Conservation (phyloP, 2,329 filamentous ascomycete species). For the Cyanodermella asteris region DNA sequence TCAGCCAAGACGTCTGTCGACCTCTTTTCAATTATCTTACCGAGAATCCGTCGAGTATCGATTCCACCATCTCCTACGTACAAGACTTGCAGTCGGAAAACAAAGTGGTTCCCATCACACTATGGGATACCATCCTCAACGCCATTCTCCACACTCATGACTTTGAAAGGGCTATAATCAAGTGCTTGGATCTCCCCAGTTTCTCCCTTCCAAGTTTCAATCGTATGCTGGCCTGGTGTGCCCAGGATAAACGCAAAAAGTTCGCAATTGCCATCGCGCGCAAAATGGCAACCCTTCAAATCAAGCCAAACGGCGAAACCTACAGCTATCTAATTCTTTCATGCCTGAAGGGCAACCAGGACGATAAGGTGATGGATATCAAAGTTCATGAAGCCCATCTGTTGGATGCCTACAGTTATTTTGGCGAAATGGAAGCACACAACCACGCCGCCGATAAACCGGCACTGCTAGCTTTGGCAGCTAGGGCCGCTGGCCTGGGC, state of each 20-base stretch:
- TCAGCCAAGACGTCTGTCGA: conserved; percentile 38
- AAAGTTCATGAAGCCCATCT: conserved; percentile 14
- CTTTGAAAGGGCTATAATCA: conserved; percentile 30
- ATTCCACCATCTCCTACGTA: conserved; percentile 34
- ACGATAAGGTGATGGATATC: neutral
- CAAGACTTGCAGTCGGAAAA: conserved; percentile 29
- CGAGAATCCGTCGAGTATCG: conserved; percentile 22
- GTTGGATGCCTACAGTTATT: conserved; percentile 26
- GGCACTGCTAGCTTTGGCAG: conserved; percentile 15
- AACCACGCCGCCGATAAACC: conserved; percentile 11
- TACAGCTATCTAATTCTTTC: conserved; percentile 40
- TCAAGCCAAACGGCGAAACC: conserved; percentile 33
- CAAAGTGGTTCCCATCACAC: conserved; percentile 26
- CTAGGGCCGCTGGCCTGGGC: conserved; percentile 8
- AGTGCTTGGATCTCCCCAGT: conserved; percentile 39
- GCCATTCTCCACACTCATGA: conserved; percentile 22
- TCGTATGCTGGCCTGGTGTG: conserved; percentile 18
- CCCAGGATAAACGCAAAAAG: conserved; percentile 23
- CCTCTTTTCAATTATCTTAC: conserved; percentile 37
- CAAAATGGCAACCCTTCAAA: conserved; percentile 35
- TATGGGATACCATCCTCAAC: conserved; percentile 28
- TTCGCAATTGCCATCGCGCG: conserved; percentile 38
- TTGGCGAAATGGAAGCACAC: conserved; percentile 25
- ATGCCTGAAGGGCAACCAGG: conserved; percentile 21
- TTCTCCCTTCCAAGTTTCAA: conserved; percentile 24